These are phyloP conservation scores for Termitomyces eurrhizus DNA, from an alignment of 768 basidiomycete genomes.

Conservation along the genomic window DNA sequence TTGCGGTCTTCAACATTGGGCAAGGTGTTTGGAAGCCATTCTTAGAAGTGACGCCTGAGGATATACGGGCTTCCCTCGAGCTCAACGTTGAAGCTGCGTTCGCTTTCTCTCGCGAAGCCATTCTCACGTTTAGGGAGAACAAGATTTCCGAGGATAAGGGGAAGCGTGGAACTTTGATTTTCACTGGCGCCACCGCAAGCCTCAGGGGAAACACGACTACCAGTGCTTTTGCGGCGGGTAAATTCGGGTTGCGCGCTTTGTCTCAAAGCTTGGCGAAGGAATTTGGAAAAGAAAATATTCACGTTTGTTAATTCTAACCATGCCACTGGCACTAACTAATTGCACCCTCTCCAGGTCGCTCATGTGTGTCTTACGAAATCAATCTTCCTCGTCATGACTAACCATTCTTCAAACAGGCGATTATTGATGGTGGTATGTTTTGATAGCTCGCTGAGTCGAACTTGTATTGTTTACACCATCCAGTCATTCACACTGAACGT, in stretches of 20 bases:
- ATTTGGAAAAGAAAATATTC: conserved; percentile 71
- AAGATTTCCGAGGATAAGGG: conserved; percentile 43
- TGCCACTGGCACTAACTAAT: background rate
- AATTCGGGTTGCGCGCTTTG: conserved; percentile 58
- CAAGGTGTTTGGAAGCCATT: conserved; percentile 62
- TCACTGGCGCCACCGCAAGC: conserved; percentile 72
- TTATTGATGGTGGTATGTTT: conserved; percentile 61
- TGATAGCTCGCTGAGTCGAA: background rate
- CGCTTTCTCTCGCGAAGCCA: conserved; percentile 57
- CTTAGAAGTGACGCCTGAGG: conserved; percentile 56
- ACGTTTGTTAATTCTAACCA: conserved; percentile 33
- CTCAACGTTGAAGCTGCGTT: conserved; percentile 56
- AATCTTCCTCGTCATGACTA: background rate
- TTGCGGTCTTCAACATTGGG: conserved; percentile 62
- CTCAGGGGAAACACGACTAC: conserved; percentile 58
- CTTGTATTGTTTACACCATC: background rate
- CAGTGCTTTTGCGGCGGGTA: conserved; percentile 60
- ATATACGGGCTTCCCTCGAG: conserved; percentile 47
- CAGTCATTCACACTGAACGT: conserved; percentile 35
- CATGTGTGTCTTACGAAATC: conserved; percentile 44
- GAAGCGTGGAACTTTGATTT: conserved; percentile 60
- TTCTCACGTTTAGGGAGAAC: conserved; percentile 58
- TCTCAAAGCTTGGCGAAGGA: conserved; percentile 74
- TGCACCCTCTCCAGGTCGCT: conserved; percentile 42
- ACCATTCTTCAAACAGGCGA: conserved; percentile 35